These are phyloP conservation scores for Sistotremastrum suecicum DNA, from an alignment of 768 basidiomycete genomes.

Conservation along the genomic window DNA sequence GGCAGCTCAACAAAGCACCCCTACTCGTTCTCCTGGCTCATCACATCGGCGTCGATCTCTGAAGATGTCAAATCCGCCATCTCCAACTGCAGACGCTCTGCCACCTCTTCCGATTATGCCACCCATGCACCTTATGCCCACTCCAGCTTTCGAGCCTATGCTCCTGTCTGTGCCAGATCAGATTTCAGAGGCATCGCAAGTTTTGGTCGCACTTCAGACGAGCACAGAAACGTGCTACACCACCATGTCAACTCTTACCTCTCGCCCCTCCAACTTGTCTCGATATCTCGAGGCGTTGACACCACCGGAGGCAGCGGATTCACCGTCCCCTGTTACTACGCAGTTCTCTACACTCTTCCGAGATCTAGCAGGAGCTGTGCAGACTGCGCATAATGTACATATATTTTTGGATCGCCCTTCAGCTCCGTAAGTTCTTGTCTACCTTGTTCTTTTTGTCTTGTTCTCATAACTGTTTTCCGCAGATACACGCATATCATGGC, in stretches of 20 bases:
- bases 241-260: slow-evolving; percentile 49
- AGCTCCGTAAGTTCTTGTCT: slow-evolving; percentile 44
- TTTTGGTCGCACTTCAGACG: slow-evolving; percentile 64
- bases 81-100: slow-evolving; percentile 21
- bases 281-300: slow-evolving; percentile 34
- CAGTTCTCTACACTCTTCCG: slow-evolving; percentile 39
- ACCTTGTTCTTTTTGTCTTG: not conserved
- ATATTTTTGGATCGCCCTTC: slow-evolving; percentile 73
- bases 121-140: slow-evolving; percentile 25
- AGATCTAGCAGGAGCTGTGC: slow-evolving; percentile 10
- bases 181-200: slow-evolving; percentile 38
- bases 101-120: slow-evolving; percentile 33
- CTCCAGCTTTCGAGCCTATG: slow-evolving; percentile 49
- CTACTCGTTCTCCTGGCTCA: slow-evolving; percentile 8
- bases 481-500: slow-evolving; percentile 61
- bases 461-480: slow-evolving; percentile 1
- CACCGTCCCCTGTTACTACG: slow-evolving; percentile 11
- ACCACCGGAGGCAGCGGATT: slow-evolving; percentile 21
- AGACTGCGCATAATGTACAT: slow-evolving; percentile 29
- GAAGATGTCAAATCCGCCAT: slow-evolving; percentile 11
- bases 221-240: slow-evolving; percentile 52
- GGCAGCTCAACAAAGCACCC: slow-evolving; percentile 5
- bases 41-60: slow-evolving; percentile 10
- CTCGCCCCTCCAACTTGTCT: slow-evolving; percentile 54
- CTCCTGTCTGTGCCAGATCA: slow-evolving; percentile 44